Evolutionary conservation across 345 rosid species (phyloP), one percentile per base, ranked within the genome.

Genomic region (Sisymbrium altissimum): DNA sequence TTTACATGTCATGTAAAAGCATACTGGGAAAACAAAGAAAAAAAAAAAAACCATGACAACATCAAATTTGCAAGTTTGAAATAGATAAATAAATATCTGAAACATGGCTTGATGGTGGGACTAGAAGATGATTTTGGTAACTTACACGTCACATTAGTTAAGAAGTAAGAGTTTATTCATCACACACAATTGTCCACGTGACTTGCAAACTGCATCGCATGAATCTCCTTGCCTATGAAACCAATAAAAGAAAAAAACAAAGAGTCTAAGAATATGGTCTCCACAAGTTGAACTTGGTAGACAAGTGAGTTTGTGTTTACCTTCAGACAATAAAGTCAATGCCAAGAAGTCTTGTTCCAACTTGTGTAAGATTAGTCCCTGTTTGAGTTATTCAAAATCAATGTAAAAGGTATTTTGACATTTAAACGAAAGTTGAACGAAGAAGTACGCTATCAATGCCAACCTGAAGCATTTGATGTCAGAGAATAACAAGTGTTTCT

Each of bases 91-190:
- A 38, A 55, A 35, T 65, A 17, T 58, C 35, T 25, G 50, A 45
- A 48, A 65, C 33, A 56, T 56, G 71, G 0, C 33, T 64, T 36
- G 39, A 55, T 33, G 14, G 46, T 21, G 33, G 50, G 72, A 32
- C 19, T 49, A 40, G 13, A 10, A 33, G 55, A 55, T 39, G 25
- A 56, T 4, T 39, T 15, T 25, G 15, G 64, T 18, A 19, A 79
- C 96, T 85, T 78, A 90, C 97, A 85, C 78, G 13, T 88, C 97
- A 77, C 98, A 91, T 44, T 91, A 89, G 74, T 94, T 94, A 55
- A 94, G 91, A 71, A 88, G 83, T 78, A 81, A 21, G 48, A 94
- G 95, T 82, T 91, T 94, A 78, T 89, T 91, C 73, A 81, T 83
- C 69, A 94, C 97, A 39, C 98, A 94, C 18, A 93, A 86, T 69